Percentiles rank a stretch among this genome's conserved stretches.
Conservation (phyloP, 768 basidiomycete species). For the Dacryopinax spathularia region DNA sequence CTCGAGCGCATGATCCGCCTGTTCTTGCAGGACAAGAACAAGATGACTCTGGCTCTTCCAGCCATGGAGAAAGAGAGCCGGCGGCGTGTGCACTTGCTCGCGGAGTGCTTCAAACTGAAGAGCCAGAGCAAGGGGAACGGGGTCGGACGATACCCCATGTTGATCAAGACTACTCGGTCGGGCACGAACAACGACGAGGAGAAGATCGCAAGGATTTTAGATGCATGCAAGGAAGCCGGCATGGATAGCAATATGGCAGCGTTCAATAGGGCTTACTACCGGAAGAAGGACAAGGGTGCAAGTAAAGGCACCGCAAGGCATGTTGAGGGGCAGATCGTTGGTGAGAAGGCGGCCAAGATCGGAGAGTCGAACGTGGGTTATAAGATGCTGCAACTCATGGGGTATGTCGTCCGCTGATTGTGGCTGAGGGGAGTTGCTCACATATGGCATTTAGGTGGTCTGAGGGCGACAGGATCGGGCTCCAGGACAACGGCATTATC, state of each 20-base stretch:
- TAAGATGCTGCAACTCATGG: constrained; percentile 76
- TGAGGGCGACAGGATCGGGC: constrained; percentile 65
- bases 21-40: constrained; percentile 47
- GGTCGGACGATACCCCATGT: constrained; percentile 54
- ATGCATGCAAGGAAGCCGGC: constrained; percentile 22
- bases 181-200: constrained; percentile 43
- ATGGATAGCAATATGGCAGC: constrained; percentile 22
- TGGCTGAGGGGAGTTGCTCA: neutral
- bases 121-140: constrained; percentile 60
- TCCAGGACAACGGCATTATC: constrained; percentile 43
- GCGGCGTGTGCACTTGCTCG: constrained; percentile 65
- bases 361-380: constrained; percentile 72
- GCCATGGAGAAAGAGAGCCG: constrained; percentile 62
- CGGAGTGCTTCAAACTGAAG: constrained; percentile 61
- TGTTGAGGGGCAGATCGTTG: constrained; percentile 76
- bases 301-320: constrained; percentile 31
- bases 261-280: constrained; percentile 21
- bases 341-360: constrained; percentile 71
- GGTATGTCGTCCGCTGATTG: constrained; percentile 24
- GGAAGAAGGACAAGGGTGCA: constrained; percentile 14
- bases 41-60: constrained; percentile 49
- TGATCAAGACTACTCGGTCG: constrained; percentile 52
- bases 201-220: constrained; percentile 36
- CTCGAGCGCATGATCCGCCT: constrained; percentile 54
- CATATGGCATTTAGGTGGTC: constrained; percentile 37